phyloP scores from a whole-genome alignment of 2,329 filamentous ascomycete genomes.

The Didymella segeticola region DNA sequence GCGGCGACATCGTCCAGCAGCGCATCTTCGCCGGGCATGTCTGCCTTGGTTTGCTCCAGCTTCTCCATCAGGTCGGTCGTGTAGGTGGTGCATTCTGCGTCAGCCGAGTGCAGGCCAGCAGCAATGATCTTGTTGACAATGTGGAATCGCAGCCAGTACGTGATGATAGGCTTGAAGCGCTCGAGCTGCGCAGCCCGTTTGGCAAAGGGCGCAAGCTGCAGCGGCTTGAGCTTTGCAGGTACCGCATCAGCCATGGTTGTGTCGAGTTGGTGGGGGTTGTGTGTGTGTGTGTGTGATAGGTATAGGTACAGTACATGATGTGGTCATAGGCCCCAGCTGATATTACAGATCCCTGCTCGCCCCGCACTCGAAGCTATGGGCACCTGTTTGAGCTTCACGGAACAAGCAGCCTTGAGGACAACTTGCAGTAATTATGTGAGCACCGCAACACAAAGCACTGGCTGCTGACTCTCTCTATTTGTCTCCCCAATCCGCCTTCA shows the following conservation, averaged over 20 bases:
- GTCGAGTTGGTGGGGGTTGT: neutral
- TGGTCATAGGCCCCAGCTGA: conserved; percentile 15
- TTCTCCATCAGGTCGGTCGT: conserved; percentile 89
- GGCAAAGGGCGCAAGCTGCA: conserved; percentile 85
- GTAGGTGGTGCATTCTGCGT: conserved; percentile 80
- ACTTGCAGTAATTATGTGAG: conserved; percentile 31
- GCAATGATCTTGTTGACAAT: conserved; percentile 90
- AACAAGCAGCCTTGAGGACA: conserved; percentile 29
- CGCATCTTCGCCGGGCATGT: conserved; percentile 79
- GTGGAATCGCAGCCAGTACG: conserved; percentile 81
- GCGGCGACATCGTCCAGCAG: conserved; percentile 85
- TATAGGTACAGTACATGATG: too few species aligned
- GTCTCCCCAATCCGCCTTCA: too few species aligned
- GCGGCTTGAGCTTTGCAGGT: conserved; percentile 75
- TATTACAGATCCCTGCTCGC: conserved; percentile 22
- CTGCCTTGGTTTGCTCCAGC: conserved; percentile 79
- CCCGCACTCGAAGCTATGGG: conserved; percentile 29
- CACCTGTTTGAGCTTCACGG: conserved; percentile 20
- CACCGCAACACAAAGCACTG: conserved; percentile 21
- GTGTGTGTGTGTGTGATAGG: neutral
- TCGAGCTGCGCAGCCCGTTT: conserved; percentile 85
- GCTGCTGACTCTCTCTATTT: conserved; percentile 16
- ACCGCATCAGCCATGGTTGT: conserved; percentile 72
- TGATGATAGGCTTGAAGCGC: conserved; percentile 80
- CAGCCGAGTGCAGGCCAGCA: conserved; percentile 77